Percentiles rank a stretch among this genome's conserved stretches.
Evolutionary conservation across 306 rosid species (phyloP).

Genomic region (Clitoria ternatea): DNA sequence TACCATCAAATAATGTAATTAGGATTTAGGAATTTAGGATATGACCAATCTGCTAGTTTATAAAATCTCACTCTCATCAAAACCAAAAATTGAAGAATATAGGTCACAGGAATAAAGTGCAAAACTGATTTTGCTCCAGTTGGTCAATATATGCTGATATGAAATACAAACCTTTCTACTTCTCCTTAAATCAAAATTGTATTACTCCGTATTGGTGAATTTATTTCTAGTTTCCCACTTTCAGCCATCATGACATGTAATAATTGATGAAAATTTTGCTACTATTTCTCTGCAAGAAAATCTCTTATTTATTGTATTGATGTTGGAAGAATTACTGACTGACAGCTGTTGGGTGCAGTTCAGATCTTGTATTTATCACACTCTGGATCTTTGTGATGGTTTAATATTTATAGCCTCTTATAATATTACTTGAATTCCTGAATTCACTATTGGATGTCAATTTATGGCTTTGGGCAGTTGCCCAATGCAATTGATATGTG

Average conservation of each 20-base stretch:
- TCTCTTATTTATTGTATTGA: background rate
- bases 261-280: background rate
- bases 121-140: background rate
- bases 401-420: background rate
- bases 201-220: background rate
- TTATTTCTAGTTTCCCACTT: background rate
- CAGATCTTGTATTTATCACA: background rate
- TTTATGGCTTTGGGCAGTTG: conserved; percentile 11
- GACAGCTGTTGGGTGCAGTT: conserved; percentile 23
- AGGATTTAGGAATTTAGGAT: background rate
- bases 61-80: background rate
- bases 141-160: background rate
- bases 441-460: background rate
- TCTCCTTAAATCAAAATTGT: background rate
- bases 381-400: background rate
- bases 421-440: conserved; percentile 7
- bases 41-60: background rate
- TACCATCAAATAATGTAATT: background rate
- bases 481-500: conserved; percentile 17
- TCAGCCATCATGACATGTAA: background rate
- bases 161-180: background rate
- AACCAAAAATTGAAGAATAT: background rate
- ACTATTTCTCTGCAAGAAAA: background rate
- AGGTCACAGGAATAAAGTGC: background rate
- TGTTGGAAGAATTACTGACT: conserved; percentile 5